Evolutionary conservation across 2,329 filamentous ascomycete genomes (phyloP), one percentile per base, ranked within the genome.

Genomic region (Aspergillus ruber): DNA sequence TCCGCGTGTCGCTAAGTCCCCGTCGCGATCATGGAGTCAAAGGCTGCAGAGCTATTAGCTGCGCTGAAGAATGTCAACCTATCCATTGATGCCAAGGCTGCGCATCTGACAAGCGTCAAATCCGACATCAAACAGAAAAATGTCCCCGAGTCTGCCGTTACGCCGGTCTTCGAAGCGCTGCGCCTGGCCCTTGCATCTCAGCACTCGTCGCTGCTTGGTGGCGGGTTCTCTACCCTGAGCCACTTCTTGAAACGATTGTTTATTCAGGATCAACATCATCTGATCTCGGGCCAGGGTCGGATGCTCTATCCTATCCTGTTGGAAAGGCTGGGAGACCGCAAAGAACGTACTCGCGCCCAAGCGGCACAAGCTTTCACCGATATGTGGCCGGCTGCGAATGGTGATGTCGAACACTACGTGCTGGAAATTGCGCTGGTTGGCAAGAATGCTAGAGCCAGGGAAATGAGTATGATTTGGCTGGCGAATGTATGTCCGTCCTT

Each of bases 111-210:
- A 50, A 77, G 75, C 60, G 75, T 90, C 69, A 95, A 95, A 71
- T 90, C 87, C 39, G 81, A 83, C 66, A 95, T 95, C 76, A 95
- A 95, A 69, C 90, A 95, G 69, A 85, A 87, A 65, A 90, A 90
- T 73, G 88, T 95, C 41, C 88, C 89, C 51, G 88, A 94, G 29
- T 55, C 57, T 36, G 79, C 79, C 59, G 80, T 94, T 58, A 71
- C 81, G 21, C 76, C 81, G 49, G 81, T 95, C 54, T 94, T 95
- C 70, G 89, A 96, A 51, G 87, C 85, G 54, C 77, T 94, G 60
- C 85, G 85, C 53, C 73, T 83, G 45, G 86, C 88, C 50, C 85
- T 91, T 56, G 74, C 77, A 46, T 87, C 88, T 38, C 84, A 87
- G 59, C 86, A 94, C 61, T 84, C 84, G 39, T 80, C 82, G 29